Evolutionary conservation across 2,329 filamentous ascomycete species (phyloP), one percentile per base, ranked within the genome.

Genomic region (Colletotrichum paranaense): DNA sequence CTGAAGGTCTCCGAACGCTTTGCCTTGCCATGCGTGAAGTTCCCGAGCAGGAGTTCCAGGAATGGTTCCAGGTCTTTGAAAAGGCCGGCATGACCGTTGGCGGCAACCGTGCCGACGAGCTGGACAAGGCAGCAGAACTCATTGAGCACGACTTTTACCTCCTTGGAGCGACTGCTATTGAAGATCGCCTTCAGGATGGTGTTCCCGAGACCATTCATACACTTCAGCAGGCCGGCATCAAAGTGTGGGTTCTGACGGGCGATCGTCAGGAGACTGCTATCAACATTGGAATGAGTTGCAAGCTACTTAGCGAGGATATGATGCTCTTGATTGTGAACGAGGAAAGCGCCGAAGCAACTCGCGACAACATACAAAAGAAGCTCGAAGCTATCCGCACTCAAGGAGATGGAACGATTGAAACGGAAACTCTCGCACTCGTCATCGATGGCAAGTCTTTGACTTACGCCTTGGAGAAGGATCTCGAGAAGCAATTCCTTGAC

Each of bases 241-340:
- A 99, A 84, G 93, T 99, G 68, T 99, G 97, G 97, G 97, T 99
- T 24, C 84, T 99, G 82, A 99, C 97, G 52, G 97, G 97, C 78
- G 97, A 99, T 86, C 91, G 97, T 78, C 97, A 99, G 84, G 97
- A 99, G 84, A 99, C 97, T 32, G 97, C 97, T 69, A 99, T 99
- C 89, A 99, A 99, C 82, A 99, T 99, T 77, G 97, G 97, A 76
- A 99, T 99, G 97, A 98, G 95, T 82, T 99, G 97, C 85, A 98
- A 98, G 85, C 89, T 99, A 62, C 94, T 99, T 74, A 98, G 95
- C 77, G 97, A 99, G 83, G 97, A 99, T 78, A 99, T 99, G 97
- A 98, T 97, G 80, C 89, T 99, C 12, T 86, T 99, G 67, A 98
- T 99, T 78, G 90, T 99, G 79, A 99, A 99, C 79, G 97, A 99